These are phyloP conservation scores for Linnemannia schmuckeri DNA, from an alignment of 192 early-diverging fungal species.

Conservation along the genomic window DNA sequence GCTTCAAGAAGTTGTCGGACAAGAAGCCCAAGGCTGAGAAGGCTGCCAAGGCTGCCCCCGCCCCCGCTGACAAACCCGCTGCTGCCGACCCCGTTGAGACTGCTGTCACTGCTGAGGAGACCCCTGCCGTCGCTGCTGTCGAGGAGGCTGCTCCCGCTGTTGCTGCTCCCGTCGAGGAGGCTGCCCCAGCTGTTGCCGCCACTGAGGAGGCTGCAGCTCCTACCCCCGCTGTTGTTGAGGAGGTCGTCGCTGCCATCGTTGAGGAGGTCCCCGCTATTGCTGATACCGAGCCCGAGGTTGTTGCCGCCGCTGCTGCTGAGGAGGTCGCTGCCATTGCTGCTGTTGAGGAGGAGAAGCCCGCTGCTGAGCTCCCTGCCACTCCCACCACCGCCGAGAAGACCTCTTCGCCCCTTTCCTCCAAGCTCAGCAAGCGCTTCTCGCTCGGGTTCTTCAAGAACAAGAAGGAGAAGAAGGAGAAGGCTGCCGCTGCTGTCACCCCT, in stretches of 20 bases:
- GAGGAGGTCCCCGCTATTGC: constrained; percentile 14
- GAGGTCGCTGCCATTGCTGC: constrained; percentile 3
- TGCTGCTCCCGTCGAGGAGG: not conserved
- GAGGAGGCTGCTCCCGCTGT: constrained; percentile 13
- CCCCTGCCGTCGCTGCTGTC: constrained; percentile 3
- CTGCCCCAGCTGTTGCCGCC: not conserved
- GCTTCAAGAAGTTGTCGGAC: constrained; percentile 47
- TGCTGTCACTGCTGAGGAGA: not conserved
- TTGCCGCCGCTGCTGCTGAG: not conserved
- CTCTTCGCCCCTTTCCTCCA: constrained; percentile 24
- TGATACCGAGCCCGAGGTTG: not conserved
- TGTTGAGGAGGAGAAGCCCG: constrained; percentile 35
- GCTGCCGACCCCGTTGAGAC: constrained; percentile 1
- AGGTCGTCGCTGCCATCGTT: constrained; percentile 1
- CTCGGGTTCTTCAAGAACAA: constrained; percentile 48
- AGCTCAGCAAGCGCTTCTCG: constrained; percentile 47
- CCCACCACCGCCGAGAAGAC: constrained; percentile 32
- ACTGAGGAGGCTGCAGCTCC: constrained; percentile 11
- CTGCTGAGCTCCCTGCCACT: constrained; percentile 28
- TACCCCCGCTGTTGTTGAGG: not conserved
- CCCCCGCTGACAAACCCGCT: constrained; percentile 13
- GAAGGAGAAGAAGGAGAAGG: constrained; percentile 45
- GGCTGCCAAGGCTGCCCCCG: constrained; percentile 17
- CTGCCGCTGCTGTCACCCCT: not conserved
- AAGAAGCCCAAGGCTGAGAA: constrained; percentile 56